Evolutionary conservation across 192 early-diverging fungal genomes (phyloP).

Genomic region (Geosiphon pyriformis): DNA sequence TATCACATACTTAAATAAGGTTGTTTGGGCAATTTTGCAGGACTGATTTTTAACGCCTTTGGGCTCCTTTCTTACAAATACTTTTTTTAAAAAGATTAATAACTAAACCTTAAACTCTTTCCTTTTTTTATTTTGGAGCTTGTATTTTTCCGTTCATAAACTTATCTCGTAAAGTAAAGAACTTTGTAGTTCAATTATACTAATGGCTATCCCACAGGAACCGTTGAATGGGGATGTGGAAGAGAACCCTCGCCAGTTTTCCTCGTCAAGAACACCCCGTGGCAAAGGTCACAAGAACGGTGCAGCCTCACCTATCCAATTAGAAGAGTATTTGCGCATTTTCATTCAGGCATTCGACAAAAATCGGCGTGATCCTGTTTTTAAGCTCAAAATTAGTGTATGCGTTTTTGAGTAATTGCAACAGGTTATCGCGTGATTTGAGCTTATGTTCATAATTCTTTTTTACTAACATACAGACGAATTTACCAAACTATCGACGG

Average conservation of each 20-base stretch:
- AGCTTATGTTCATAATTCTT: background rate
- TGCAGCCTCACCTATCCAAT: background rate
- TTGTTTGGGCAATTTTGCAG: no score
- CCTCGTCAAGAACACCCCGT: background rate
- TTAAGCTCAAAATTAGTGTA: constrained; percentile 23
- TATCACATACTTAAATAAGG: no score
- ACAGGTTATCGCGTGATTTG: no score
- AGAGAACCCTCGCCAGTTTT: background rate
- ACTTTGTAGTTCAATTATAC: no score
- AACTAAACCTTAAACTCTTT: no score
- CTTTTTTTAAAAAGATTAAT: no score
- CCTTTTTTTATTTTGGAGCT: no score
- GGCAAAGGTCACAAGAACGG: background rate
- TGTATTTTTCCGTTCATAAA: no score
- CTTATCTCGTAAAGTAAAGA: no score
- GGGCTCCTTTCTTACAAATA: no score
- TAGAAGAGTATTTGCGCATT: constrained; percentile 13
- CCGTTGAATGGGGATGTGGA: background rate
- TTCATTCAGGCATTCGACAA: constrained; percentile 10
- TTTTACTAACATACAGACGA: constrained; percentile 26
- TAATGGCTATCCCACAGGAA: constrained; percentile 19
- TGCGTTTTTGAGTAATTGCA: no score
- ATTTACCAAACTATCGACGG: constrained; percentile 34
- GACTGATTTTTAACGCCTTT: no score
- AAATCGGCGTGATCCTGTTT: constrained; percentile 18